Conservation (phyloP, 352 stramenopile genomes). For the Pythium aristosporum region DNA sequence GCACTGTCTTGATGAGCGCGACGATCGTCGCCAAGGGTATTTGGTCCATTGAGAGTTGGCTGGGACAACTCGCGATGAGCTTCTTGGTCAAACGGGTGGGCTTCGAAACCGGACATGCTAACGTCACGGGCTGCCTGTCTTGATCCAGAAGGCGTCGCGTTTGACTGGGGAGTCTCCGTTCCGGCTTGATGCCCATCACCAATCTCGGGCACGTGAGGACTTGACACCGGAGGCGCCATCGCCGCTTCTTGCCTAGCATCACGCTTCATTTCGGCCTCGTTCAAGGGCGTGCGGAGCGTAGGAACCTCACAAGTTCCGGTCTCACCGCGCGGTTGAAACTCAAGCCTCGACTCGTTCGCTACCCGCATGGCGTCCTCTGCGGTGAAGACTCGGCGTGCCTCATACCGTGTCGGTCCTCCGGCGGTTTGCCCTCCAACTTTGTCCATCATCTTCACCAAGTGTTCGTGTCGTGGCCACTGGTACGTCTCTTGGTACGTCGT, state of each 20-base stretch:
- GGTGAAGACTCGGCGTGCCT: constrained; percentile 32
- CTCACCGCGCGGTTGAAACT: constrained; percentile 27
- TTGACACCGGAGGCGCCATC: background rate
- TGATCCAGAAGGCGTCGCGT: background rate
- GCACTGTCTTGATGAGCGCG: background rate
- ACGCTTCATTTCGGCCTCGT: background rate
- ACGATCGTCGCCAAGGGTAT: background rate
- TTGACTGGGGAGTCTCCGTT: background rate
- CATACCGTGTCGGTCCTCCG: constrained; percentile 13
- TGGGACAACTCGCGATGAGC: background rate
- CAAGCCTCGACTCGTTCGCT: constrained; percentile 31
- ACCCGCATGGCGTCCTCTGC: constrained; percentile 37
- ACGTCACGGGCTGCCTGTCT: background rate
- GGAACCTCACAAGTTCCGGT: background rate
- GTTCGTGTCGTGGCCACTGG: constrained; percentile 15
- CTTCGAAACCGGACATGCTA: background rate
- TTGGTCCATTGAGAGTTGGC: background rate
- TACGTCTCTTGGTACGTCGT: constrained; percentile 23
- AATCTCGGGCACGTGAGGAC: background rate
- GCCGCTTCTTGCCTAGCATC: background rate
- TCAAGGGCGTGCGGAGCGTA: background rate
- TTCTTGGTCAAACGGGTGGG: background rate
- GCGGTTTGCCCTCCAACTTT: constrained; percentile 17
- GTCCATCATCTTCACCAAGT: constrained; percentile 8
- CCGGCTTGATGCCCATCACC: background rate